Evolutionary conservation across 495 filamentous ascomycete species (phyloP), one percentile per base, ranked within the genome.

Genomic region (Pyrenula aspistea): DNA sequence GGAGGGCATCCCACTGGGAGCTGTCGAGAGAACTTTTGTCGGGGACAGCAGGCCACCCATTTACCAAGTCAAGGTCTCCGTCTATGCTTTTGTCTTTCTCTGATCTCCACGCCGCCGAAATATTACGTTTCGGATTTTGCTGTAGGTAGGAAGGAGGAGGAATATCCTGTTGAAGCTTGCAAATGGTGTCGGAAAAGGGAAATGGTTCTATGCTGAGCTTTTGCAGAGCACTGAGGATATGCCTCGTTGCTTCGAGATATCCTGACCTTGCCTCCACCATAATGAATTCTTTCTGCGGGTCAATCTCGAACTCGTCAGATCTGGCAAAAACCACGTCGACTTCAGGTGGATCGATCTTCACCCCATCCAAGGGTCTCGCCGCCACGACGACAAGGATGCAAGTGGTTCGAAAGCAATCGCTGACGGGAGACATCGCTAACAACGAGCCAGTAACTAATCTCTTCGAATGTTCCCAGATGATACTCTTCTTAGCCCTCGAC

Each of bases 391-490:
- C 91, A 11, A 93, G 68, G 25, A 83, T 77, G 62, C 88, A 90
- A 31, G 82, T 78, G 0, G 60, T 80, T 52, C 71, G 64, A 62
- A 95, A 93, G 15, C 68, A 68, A 61, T 95, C 87, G 0, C 74
- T 56, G 1, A 68, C 73, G 0, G 86, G 81, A 0, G 83, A 83
- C 1, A 96, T 61, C 2, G 83, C 89, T 22, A 96, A 82, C 1
- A 94, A 61, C 0, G 78, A 76, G 0, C 89, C 89, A 0, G 82
- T 71, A 2, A 83, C 75, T 10, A 95, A 73, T 0, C 91, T 80
- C 55, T 83, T 86, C 0, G 86, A 88, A 54, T 89, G 82, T 22
- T 80, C 71, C 91, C 91, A 96, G 0, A 78, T 72, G 31, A 96
- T 83, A n/a, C 71, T 77, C 60, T 84, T 89, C 2, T 73, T 77